Base-by-base conservation (phyloP, 2,329 filamentous ascomycete genomes). In the Aurifilum marmelostoma region DNA sequence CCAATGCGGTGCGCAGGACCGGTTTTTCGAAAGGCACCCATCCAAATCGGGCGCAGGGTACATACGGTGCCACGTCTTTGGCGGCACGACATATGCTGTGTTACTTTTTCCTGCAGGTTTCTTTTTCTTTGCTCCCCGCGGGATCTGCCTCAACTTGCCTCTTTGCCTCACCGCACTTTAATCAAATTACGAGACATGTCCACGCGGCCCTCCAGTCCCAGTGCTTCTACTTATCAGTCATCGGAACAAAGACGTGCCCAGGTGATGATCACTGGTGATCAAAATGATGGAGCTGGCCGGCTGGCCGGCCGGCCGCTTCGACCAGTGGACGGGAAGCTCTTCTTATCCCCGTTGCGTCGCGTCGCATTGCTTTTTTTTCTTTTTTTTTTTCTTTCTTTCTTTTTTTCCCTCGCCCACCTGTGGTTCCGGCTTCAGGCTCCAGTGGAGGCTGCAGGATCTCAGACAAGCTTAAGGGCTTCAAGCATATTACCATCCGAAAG, bases 391-490 rank as follows among this genome's bases (percentile, higher is more conserved):
- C 34, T 6, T 27, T 29, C 9, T 3, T 54, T n/a, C 24, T 54
- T 29, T 52, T 27, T 11, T 24, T n/a, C n/a, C n/a, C n/a, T n/a
- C n/a, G n/a, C 47, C 41, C 16, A 41, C 8, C 39, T 47, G n/a
- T 29, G 52, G 24, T 56, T 27, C 59, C 59, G 59, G 14, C 39
- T 50, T 29, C 14, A 12, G 18, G 18, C 56, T 60, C 12, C 37
- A 43, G 37, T 27, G 37, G 7, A 14, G 32, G 9, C 58, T 60
- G 32, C 59, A 43, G 37, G 39, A 24, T 43, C 59, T 43, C 59
- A 18, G 21, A 43, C 61, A 63, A 52, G 27, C 43, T 50, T 50
- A 50, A 63, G 11, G 61, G 61, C 29, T 16, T 52, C 61, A 63
- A 63, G 41, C 43, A 63, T 63, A 52, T 54, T 16, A 7, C 12